phyloP scores from a whole-genome alignment of 1,139 yeast species.

The Candida pseudoviswanathii region DNA sequence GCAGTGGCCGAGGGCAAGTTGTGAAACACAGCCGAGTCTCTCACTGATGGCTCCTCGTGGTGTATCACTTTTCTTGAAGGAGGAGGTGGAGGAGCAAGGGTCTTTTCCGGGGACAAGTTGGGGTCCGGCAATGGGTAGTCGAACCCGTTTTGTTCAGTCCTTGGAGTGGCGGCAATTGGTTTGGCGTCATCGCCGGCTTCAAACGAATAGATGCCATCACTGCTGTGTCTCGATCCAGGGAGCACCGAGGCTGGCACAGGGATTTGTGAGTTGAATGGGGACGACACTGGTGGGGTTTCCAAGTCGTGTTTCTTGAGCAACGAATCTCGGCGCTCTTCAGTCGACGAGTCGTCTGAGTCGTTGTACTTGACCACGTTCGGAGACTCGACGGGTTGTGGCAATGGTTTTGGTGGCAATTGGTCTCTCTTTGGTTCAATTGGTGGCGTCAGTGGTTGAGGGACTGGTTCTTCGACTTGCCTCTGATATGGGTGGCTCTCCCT shows the following conservation, averaged over 20 bases:
- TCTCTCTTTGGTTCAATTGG: slow-evolving; percentile 13
- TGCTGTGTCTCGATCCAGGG: slow-evolving; percentile 22
- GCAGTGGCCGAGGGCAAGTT: slow-evolving; percentile 45
- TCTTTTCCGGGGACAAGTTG: slow-evolving; percentile 13
- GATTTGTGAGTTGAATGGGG: slow-evolving; percentile 4
- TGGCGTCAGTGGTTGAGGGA: slow-evolving; percentile 6
- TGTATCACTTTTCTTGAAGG: slow-evolving; percentile 63
- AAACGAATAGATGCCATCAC: slow-evolving; percentile 41
- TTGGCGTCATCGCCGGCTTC: slow-evolving; percentile 46
- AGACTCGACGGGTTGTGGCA: slow-evolving; percentile 18
- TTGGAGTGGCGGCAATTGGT: slow-evolving; percentile 33
- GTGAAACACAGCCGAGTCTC: slow-evolving; percentile 45
- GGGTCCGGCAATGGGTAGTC: slow-evolving; percentile 23
- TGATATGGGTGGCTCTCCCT: neutral
- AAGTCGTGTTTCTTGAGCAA: slow-evolving; percentile 39
- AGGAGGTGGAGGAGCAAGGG: slow-evolving; percentile 60
- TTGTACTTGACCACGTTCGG: slow-evolving; percentile 32
- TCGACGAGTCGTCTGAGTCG: slow-evolving; percentile 20
- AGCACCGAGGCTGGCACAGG: slow-evolving; percentile 3
- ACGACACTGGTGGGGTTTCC: slow-evolving; percentile 8
- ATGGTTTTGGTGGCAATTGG: slow-evolving; percentile 4
- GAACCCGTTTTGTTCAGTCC: slow-evolving; percentile 19
- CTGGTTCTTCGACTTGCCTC: neutral
- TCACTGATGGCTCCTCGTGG: slow-evolving; percentile 29
- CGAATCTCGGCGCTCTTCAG: slow-evolving; percentile 26